Conservation (phyloP, 2,329 filamentous ascomycete genomes). For the Sphaerulina populicola region DNA sequence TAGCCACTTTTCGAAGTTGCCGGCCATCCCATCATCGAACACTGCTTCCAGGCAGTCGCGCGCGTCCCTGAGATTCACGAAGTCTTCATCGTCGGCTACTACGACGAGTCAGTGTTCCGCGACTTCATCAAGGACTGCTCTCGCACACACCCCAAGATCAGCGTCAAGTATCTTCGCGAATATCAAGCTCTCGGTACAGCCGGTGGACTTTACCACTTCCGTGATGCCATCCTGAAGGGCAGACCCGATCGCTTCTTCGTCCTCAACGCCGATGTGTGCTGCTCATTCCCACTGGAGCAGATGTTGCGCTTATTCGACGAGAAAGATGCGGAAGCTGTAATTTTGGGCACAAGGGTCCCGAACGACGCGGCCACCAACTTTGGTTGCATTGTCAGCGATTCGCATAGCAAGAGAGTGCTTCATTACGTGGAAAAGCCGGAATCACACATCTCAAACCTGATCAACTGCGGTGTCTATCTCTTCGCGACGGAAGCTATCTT, state of each 20-base stretch:
- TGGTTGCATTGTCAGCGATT: conserved; percentile 92
- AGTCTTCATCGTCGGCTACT: conserved; percentile 97
- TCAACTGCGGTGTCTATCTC: conserved; percentile 98
- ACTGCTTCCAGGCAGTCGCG: conserved; percentile 85
- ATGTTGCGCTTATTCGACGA: conserved; percentile 94
- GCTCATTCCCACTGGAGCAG: conserved; percentile 89
- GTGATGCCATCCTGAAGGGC: conserved; percentile 95
- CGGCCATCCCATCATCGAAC: conserved; percentile 95
- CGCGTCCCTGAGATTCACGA: conserved; percentile 90
- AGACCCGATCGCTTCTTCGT: conserved; percentile 93
- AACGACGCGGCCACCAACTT: conserved; percentile 93
- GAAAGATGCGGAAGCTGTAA: conserved; percentile 92
- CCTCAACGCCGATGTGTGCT: conserved; percentile 96
- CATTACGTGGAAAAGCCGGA: conserved; percentile 99
- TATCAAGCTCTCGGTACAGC: conserved; percentile 94
- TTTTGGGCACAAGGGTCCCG: conserved; percentile 82
- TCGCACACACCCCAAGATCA: conserved; percentile 75
- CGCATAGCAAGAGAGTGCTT: conserved; percentile 86
- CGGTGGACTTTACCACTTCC: conserved; percentile 96
- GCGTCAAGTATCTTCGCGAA: conserved; percentile 92
- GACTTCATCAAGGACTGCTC: conserved; percentile 93
- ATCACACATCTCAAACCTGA: conserved; percentile 92
- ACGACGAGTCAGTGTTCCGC: conserved; percentile 92
- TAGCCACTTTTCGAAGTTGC: conserved; percentile 97
- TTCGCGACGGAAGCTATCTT: conserved; percentile 95